phyloP scores from a whole-genome alignment of 345 rosid species.

The Rhodamnia argentea region DNA sequence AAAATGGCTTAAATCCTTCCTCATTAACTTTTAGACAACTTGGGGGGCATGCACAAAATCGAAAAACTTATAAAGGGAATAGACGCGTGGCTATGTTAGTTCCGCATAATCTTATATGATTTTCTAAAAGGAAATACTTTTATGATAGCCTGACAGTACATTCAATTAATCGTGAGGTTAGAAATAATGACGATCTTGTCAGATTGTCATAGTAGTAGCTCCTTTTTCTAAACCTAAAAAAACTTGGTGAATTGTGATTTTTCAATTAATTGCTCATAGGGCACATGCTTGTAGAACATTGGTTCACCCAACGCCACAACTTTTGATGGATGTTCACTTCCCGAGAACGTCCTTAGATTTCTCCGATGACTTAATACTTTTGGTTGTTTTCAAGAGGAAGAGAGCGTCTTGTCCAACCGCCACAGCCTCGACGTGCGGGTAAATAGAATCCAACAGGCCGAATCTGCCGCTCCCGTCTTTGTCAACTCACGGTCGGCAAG shows the following conservation, averaged over 20 bases:
- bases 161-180: no score
- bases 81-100: not conserved
- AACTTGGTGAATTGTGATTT: not conserved
- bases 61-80: not conserved
- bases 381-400: not conserved
- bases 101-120: not conserved
- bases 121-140: no score
- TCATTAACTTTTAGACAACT: not conserved
- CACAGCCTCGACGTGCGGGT: not conserved
- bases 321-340: not conserved
- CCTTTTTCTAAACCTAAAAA: not conserved
- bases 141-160: no score
- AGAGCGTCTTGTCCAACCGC: not conserved
- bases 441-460: not conserved
- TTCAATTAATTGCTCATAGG: not conserved
- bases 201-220: no score
- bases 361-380: not conserved
- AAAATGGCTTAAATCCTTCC: not conserved
- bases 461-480: not conserved
- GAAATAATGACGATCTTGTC: no score
- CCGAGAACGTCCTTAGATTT: not conserved
- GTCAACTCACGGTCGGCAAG: not conserved
- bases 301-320: not conserved
- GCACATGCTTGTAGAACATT: not conserved
- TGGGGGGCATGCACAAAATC: not conserved